Evolutionary conservation across 306 rosid species (phyloP), one percentile per base, ranked within the genome.

Genomic region (Albizia julibrissin): DNA sequence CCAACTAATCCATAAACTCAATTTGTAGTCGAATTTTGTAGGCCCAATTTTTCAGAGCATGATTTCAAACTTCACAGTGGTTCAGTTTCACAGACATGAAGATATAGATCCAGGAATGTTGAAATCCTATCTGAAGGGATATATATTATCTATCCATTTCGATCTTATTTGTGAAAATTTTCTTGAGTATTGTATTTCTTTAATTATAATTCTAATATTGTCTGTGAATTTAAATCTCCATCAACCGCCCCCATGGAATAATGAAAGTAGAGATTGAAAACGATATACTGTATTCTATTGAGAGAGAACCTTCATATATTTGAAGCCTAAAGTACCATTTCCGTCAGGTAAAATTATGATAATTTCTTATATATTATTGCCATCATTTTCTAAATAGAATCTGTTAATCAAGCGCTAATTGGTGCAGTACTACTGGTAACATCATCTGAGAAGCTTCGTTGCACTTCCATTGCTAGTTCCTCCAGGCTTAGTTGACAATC

Each of bases 401-500:
- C 13, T 71, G 64, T 81, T 72, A 6, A 6, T 74, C 26, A 78
- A 46, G 47, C 47, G 52, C 79, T 85, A 66, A 81, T 64, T 22
- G 16, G 18, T 27, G 29, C 69, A 15, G 40, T 15, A 15, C 39
- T 29, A 71, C 83, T 39, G 44, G 12, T 79, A 76, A 79, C 82
- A n/a, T 81, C 83, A 33, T 87, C 88, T 27, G 93, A 79, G 85
- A 95, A 89, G 84, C 91, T 91, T 83, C 87, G 89, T 80, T 93
- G 99, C 54, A 95, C 97, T 91, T 95, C 91, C 82, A 86, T 65
- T 4, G 93, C 98, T 27, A 95, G 83, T 81, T 95, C 99, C 87
- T 95, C 97, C 89, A 95, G 78, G 75, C 99, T 95, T 81, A 93
- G 84, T 75, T 90, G 84, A 85, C 99, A 95, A 67, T 92, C 97